These are phyloP conservation scores for Lachnellula hyalina DNA, from an alignment of 2,329 filamentous ascomycete genomes.

Conservation along the genomic window DNA sequence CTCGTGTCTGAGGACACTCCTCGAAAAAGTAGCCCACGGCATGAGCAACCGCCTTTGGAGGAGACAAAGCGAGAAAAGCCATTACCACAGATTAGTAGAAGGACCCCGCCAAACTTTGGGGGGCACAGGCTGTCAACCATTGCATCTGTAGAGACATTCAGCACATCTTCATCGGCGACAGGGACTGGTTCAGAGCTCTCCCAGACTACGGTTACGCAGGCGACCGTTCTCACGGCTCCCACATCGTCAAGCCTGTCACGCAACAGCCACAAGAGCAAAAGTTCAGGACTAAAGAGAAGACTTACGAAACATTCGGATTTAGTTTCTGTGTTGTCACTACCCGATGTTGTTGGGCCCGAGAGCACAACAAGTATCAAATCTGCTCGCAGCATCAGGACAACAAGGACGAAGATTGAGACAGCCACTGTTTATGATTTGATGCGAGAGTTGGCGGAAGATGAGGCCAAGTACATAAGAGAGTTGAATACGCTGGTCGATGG, in stretches of 20 bases:
- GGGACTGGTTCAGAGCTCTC: conserved; percentile 25
- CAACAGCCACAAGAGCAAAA: conserved; percentile 32
- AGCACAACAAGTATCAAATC: conserved; percentile 68
- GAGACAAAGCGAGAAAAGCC: conserved; percentile 12
- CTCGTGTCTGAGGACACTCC: conserved; percentile 9
- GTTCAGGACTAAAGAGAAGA: conserved; percentile 47
- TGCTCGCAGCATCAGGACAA: conserved; percentile 71
- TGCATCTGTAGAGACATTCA: conserved; percentile 19
- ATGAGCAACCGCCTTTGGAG: conserved; percentile 10
- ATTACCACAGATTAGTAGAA: conserved; percentile 12
- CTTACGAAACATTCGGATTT: conserved; percentile 91
- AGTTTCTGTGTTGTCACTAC: conserved; percentile 82
- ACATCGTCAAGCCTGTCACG: conserved; percentile 26
- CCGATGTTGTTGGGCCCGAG: conserved; percentile 49
- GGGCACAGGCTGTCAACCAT: conserved; percentile 29
- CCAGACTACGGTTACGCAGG: conserved; percentile 39
- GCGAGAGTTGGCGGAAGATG: conserved; percentile 74
- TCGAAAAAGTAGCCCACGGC: conserved; percentile 6
- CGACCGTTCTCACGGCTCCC: conserved; percentile 23
- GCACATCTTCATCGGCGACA: conserved; percentile 9
- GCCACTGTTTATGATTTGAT: conserved; percentile 73
- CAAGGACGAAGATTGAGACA: conserved; percentile 59
- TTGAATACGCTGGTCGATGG: conserved; percentile 90
- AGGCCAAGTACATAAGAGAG: conserved; percentile 83
- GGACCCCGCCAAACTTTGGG: conserved; percentile 21